Conservation (phyloP, 2,329 filamentous ascomycete species). For the Colletotrichum nymphaeae region DNA sequence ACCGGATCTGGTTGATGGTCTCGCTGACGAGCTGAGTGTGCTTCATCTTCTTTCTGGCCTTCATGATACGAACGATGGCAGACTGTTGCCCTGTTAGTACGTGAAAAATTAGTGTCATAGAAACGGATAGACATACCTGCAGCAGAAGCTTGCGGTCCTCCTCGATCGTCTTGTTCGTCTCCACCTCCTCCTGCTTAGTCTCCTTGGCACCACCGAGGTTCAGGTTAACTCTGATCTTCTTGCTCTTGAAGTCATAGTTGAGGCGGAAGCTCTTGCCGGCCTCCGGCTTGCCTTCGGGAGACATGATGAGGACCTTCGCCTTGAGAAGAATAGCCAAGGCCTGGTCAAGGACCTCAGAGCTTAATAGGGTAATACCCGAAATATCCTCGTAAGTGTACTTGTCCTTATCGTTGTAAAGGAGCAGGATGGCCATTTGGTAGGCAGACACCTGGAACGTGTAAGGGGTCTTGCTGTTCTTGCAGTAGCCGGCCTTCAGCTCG, state of each 20-base stretch:
- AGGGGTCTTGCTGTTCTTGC: conserved; percentile 87
- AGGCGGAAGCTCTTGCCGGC: conserved; percentile 84
- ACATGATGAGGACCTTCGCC: conserved; percentile 85
- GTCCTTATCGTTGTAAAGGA: conserved; percentile 94
- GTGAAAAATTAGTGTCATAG: not conserved
- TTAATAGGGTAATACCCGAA: conserved; percentile 81
- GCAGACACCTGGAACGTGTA: conserved; percentile 98
- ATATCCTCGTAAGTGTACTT: conserved; percentile 90
- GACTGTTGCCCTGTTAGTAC: conserved; percentile 70
- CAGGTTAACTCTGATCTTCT: conserved; percentile 97
- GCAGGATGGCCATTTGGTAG: conserved; percentile 95
- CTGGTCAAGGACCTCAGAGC: conserved; percentile 85
- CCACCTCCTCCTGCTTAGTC: conserved; percentile 94
- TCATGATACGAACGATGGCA: conserved; percentile 99
- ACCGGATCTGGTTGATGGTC: conserved; percentile 94
- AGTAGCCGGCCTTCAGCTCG: conserved; percentile 93
- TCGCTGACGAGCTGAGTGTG: conserved; percentile 94
- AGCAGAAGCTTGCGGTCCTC: conserved; percentile 96
- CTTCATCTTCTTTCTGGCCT: conserved; percentile 99
- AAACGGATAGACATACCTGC: conserved; percentile 75
- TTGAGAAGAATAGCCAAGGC: conserved; percentile 89
- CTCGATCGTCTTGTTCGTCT: conserved; percentile 99
- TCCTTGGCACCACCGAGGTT: conserved; percentile 96
- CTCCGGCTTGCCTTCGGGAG: conserved; percentile 79
- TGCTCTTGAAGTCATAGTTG: conserved; percentile 97